phyloP scores from a whole-genome alignment of 345 rosid genomes.

The Cardiospermum halicacabum region DNA sequence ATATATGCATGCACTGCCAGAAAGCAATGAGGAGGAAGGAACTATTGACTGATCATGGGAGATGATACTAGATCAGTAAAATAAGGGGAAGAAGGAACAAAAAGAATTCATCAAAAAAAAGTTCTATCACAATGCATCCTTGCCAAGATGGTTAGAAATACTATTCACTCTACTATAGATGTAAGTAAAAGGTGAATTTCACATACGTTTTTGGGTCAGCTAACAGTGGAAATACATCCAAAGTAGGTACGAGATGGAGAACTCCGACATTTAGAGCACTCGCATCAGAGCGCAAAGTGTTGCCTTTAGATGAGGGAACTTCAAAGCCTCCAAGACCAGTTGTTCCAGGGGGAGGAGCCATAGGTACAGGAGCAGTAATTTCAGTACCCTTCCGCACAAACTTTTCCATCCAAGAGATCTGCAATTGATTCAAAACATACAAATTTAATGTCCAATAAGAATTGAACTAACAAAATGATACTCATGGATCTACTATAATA shows the following conservation, averaged over 20 bases:
- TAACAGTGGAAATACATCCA: slow-evolving; percentile 91
- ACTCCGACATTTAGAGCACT: slow-evolving; percentile 95
- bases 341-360: slow-evolving; percentile 90
- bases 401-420: slow-evolving; percentile 99
- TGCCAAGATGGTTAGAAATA: not conserved
- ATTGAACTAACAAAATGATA: slow-evolving; percentile 2
- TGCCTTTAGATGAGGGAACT: slow-evolving; percentile 92
- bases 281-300: slow-evolving; percentile 90
- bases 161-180: not conserved
- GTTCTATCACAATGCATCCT: not conserved
- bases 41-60: not conserved
- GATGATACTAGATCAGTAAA: not conserved
- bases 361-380: slow-evolving; percentile 97
- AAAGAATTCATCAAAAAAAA: not conserved
- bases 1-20: not conserved
- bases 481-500: not conserved
- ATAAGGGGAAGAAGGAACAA: too few species aligned
- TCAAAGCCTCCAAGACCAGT: slow-evolving; percentile 99
- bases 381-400: slow-evolving; percentile 90
- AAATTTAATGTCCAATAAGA: slow-evolving; percentile 4
- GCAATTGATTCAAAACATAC: slow-evolving; percentile 19
- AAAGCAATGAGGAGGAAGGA: not conserved
- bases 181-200: slow-evolving; percentile 9
- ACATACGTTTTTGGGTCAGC: slow-evolving; percentile 78
- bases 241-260: slow-evolving; percentile 90